phyloP scores from a whole-genome alignment of 148 eudicot genomes.

The Fagopyrum homotropicum region DNA sequence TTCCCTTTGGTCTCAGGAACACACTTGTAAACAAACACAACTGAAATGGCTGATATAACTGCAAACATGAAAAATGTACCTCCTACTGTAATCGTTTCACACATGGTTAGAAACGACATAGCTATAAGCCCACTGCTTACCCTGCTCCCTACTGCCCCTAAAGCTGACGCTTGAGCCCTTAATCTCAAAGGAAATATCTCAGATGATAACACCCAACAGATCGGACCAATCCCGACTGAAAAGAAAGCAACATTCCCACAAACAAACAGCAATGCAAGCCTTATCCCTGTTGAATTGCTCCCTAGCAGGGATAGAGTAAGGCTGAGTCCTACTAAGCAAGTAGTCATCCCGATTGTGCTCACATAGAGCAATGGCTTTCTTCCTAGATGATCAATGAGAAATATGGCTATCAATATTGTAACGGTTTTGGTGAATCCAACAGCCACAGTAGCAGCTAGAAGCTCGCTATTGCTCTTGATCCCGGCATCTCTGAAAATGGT shows the following conservation, averaged over 20 bases:
- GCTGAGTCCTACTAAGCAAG: constrained; percentile 56
- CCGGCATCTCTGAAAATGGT: constrained; percentile 62
- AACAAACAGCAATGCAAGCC: constrained; percentile 42
- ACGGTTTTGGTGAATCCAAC: constrained; percentile 66
- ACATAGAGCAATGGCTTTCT: constrained; percentile 72
- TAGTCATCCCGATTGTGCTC: constrained; percentile 88
- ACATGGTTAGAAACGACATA: constrained; percentile 69
- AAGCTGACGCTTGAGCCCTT: constrained; percentile 70
- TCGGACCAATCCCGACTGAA: constrained; percentile 79
- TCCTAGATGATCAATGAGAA: constrained; percentile 62
- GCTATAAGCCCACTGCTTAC: constrained; percentile 74
- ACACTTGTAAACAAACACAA: constrained; percentile 28
- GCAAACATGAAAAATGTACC: constrained; percentile 33
- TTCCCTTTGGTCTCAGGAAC: constrained; percentile 45
- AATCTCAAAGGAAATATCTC: constrained; percentile 73
- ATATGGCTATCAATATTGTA: constrained; percentile 49
- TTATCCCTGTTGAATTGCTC: constrained; percentile 32
- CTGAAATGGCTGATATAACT: constrained; percentile 24
- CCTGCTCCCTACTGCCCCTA: constrained; percentile 70
- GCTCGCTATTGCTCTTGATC: constrained; percentile 43
- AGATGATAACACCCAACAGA: constrained; percentile 75
- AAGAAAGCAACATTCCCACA: constrained; percentile 86
- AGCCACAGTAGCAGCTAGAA: constrained; percentile 82
- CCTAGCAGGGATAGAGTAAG: constrained; percentile 36
- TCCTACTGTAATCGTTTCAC: constrained; percentile 30